These are phyloP conservation scores for Aspergillus glaucus DNA, from an alignment of 2,329 filamentous ascomycete species.

Conservation along the genomic window DNA sequence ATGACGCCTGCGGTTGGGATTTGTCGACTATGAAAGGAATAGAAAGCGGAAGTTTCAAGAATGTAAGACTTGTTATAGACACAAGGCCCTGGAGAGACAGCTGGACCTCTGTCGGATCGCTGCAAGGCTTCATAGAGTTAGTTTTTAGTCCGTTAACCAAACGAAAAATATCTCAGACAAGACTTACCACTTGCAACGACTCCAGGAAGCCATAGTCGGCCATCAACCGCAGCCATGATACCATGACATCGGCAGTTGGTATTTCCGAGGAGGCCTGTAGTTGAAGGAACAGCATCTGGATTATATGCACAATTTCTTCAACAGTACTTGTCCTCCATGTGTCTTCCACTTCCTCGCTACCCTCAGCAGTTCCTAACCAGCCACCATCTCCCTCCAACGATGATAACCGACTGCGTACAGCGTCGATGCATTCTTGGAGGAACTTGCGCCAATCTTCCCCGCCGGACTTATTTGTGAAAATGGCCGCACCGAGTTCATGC, in stretches of 20 bases:
- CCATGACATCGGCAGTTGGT: conserved; percentile 53
- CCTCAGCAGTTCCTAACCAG: conserved; percentile 44
- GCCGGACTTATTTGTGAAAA: conserved; percentile 25
- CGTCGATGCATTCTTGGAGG: conserved; percentile 29
- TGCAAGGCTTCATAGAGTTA: conserved; percentile 27
- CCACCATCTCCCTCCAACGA: conserved; percentile 30
- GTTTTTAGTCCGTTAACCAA: conserved; percentile 10
- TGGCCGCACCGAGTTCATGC: conserved; percentile 20
- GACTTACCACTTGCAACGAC: conserved; percentile 51
- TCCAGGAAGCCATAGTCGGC: conserved; percentile 64
- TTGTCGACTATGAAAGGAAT: conserved; percentile 46
- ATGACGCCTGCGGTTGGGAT: conserved; percentile 17
- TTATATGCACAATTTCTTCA: conserved; percentile 65
- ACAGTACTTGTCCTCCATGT: conserved; percentile 59
- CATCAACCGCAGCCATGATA: conserved; percentile 71
- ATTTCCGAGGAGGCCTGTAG: conserved; percentile 56
- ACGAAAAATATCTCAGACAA: conserved; percentile 6
- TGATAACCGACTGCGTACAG: conserved; percentile 27
- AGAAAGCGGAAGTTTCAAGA: conserved; percentile 62
- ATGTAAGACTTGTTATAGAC: conserved; percentile 62
- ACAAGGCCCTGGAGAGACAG: conserved; percentile 63
- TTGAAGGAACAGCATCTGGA: conserved; percentile 67
- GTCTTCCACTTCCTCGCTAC: conserved; percentile 52
- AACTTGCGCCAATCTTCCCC: conserved; percentile 21
- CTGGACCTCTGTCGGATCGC: conserved; percentile 32